Percentiles rank a stretch among this genome's conserved stretches.
phyloP scores from a whole-genome alignment of 768 basidiomycete species.

The Auricularia sp. region DNA sequence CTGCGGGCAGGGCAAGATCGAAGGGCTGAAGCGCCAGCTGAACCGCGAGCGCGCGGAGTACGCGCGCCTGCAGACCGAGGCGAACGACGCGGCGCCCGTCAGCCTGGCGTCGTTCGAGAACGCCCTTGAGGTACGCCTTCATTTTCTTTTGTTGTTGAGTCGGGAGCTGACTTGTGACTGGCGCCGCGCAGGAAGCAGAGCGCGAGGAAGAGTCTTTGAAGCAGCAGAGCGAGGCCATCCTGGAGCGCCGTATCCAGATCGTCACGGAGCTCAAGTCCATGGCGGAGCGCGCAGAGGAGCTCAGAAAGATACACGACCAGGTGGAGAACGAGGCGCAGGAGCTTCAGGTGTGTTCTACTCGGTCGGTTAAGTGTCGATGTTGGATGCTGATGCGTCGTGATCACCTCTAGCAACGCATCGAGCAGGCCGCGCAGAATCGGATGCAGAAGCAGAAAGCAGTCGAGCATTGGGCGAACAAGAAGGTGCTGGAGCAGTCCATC shows the following conservation, averaged over 20 bases:
- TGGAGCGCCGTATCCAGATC: conserved; percentile 34
- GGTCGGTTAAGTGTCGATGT: neutral
- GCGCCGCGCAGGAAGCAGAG: conserved; percentile 38
- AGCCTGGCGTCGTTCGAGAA: conserved; percentile 47
- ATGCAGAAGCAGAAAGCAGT: conserved; percentile 39
- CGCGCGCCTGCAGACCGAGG: conserved; percentile 24
- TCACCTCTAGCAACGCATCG: conserved; percentile 34
- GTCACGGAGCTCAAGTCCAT: conserved; percentile 36
- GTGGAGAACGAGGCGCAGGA: conserved; percentile 32
- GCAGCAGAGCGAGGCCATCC: conserved; percentile 40
- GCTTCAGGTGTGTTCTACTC: conserved; percentile 32
- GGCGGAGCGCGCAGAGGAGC: conserved; percentile 32
- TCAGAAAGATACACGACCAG: conserved; percentile 29
- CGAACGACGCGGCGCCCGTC: conserved; percentile 59
- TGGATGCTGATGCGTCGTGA: conserved; percentile 3
- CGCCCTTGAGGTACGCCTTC: conserved; percentile 38
- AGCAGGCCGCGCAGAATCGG: conserved; percentile 38
- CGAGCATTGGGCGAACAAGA: conserved; percentile 36
- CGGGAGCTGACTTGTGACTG: no score
- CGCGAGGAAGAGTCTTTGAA: conserved; percentile 38
- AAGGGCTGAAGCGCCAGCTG: neutral
- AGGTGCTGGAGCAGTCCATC: conserved; percentile 14
- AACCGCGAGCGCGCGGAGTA: neutral
- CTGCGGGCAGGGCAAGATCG: neutral
- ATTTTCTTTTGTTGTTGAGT: neutral